Base-by-base conservation (phyloP, 2,329 filamentous ascomycete species). In the Laburnicola sp. region DNA sequence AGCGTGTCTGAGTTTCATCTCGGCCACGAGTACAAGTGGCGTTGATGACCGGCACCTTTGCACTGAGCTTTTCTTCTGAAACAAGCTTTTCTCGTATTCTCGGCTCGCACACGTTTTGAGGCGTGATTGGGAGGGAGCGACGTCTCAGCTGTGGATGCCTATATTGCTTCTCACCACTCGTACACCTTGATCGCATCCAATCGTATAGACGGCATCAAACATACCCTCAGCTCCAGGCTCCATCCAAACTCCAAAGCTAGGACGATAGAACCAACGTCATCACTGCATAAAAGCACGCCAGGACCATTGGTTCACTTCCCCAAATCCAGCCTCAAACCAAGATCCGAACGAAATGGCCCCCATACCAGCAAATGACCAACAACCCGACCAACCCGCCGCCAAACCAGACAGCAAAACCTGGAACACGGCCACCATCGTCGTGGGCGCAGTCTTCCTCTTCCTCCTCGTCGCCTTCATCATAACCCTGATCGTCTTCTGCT, bases 401-500 rank as follows among this genome's bases (percentile, higher is more conserved):
- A 48, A 40, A 34, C 28, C 47, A 3, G 58, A 56, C 21, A 38
- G 54, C n/a, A 50, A 44, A 21, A 31, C 42, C 10, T 67, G 64
- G 56, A 62, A 56, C 54, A 66, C 60, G 25, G 47, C 60, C 10
- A 64, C 65, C 43, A 70, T 71, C 23, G 62, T 63, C 27, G 48
- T 58, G 35, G 58, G 66, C 9, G 48, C 52, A 25, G 52, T 70
- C 38, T 67, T 67, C 54, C 58, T 50, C 28, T 53, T 65, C 44
- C 56, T 70, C 16, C 42, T 54, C 27, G 49, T 70, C 6, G 52
- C 48, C 21, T 38, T 69, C n/a, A 38, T 59, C 42, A 31, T 54
- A 16, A 60, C 54, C 25, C 34, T 59, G n/a, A 46, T 64, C 21
- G 50, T 54, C 25, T 69, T 62, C 54, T 60, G 44, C 40, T 23